Evolutionary conservation across 441 rosid species (phyloP).

Genomic region (Jatropha podagrica): DNA sequence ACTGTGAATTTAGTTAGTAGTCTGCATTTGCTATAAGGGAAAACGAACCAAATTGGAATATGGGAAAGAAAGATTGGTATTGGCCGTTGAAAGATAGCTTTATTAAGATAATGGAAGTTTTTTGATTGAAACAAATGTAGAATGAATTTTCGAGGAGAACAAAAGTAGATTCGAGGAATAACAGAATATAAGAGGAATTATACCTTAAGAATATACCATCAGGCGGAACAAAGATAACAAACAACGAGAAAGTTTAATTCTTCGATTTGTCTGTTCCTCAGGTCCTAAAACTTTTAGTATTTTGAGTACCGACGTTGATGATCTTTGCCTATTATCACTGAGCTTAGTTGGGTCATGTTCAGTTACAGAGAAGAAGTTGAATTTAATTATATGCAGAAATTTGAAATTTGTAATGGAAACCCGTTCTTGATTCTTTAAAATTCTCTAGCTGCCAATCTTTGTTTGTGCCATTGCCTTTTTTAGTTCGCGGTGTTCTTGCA

Average conservation of each 20-base stretch:
- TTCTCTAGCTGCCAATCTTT: no score
- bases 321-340: not conserved
- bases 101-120: not conserved
- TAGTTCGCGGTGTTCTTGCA: no score
- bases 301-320: not conserved
- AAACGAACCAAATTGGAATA: not conserved
- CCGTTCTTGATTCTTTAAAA: no score
- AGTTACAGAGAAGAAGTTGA: not conserved
- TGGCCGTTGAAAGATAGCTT: slow-evolving; percentile 25
- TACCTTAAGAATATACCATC: slow-evolving; percentile 29
- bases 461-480: no score
- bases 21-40: no score
- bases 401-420: no score
- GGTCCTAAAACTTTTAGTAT: not conserved
- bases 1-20: not conserved
- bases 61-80: slow-evolving; percentile 16
- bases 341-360: not conserved
- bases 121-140: not conserved
- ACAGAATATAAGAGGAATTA: slow-evolving; percentile 25
- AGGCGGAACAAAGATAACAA: not conserved
- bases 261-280: not conserved
- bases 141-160: not conserved
- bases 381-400: no score
- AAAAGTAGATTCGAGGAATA: slow-evolving; percentile 7
- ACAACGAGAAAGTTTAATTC: slow-evolving; percentile 14